phyloP scores from a whole-genome alignment of 805 yeast genomes.

The Candida endomychidarum region DNA sequence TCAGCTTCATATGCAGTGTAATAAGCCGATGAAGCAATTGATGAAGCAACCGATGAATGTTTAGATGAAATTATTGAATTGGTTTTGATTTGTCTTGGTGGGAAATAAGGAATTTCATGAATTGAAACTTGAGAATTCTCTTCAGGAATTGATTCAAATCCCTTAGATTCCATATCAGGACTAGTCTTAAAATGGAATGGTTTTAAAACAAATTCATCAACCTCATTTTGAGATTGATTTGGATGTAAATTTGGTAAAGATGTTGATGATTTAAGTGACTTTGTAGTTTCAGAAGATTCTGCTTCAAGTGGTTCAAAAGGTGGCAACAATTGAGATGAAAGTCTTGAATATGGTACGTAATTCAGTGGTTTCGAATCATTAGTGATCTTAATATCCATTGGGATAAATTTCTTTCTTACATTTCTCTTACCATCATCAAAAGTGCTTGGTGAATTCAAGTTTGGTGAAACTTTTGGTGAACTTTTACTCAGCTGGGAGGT shows the following conservation, averaged over 20 bases:
- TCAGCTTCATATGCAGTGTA: slow-evolving; percentile 13
- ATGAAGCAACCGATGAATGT: slow-evolving; percentile 4
- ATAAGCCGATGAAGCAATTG: slow-evolving; percentile 10
- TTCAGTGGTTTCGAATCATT: slow-evolving; percentile 16
- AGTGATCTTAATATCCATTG: slow-evolving; percentile 18
- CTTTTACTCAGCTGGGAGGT: neutral
- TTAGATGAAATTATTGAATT: slow-evolving; percentile 5
- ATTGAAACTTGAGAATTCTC: neutral
- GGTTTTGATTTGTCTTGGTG: neutral
- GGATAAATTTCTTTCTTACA: slow-evolving; percentile 20
- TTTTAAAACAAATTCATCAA: slow-evolving; percentile 11
- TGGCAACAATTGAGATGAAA: slow-evolving; percentile 13
- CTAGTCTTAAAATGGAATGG: slow-evolving; percentile 14
- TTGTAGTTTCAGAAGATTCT: neutral
- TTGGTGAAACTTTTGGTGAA: slow-evolving; percentile 3
- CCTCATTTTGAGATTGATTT: neutral
- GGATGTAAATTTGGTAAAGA: neutral
- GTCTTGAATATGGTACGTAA: slow-evolving; percentile 10
- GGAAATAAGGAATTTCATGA: slow-evolving; percentile 1
- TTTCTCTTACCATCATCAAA: slow-evolving; percentile 6
- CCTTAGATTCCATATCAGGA: neutral
- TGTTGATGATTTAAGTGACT: neutral
- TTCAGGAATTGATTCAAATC: slow-evolving; percentile 2
- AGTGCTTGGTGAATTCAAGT: slow-evolving; percentile 4
- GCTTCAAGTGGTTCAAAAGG: slow-evolving; percentile 13